phyloP scores from a whole-genome alignment of 75 land plant genomes.

The Sequoia sempervirens region DNA sequence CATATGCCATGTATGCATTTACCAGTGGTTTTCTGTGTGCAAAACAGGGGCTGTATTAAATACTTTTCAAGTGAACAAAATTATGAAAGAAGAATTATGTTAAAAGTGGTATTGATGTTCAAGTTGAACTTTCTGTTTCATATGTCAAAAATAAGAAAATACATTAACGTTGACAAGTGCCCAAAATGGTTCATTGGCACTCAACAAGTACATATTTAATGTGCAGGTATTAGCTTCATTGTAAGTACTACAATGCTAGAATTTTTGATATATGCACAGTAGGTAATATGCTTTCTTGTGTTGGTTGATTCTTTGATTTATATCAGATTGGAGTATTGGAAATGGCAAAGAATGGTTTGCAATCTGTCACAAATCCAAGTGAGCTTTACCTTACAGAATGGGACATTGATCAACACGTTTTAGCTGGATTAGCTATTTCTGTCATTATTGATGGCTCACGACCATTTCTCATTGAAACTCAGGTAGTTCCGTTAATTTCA shows the following conservation, averaged over 20 bases:
- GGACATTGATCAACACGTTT: conserved; percentile 35
- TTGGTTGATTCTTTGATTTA: not conserved
- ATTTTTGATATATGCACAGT: not conserved
- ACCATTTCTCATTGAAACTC: conserved; percentile 76
- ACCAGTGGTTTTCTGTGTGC: not conserved
- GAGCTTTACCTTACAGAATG: conserved; percentile 67
- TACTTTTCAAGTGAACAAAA: not conserved
- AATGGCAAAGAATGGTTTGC: conserved; percentile 73
- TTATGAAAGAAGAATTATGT: not conserved
- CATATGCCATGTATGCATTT: not conserved
- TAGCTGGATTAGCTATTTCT: conserved; percentile 78
- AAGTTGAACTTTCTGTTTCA: not conserved
- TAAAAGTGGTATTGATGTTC: not conserved
- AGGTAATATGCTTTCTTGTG: not conserved
- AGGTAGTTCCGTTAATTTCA: conserved; percentile 38
- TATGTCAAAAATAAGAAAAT: not conserved
- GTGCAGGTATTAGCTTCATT: not conserved
- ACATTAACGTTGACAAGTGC: not conserved
- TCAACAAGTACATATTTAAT: not conserved
- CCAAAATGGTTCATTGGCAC: not conserved
- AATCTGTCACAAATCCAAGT: conserved; percentile 76
- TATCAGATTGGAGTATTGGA: conserved; percentile 91
- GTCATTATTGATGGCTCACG: conserved; percentile 88
- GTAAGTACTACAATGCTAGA: not conserved
- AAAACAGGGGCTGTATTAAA: not conserved